These are phyloP conservation scores for Quercus alba DNA, from an alignment of 306 rosid genomes.

Conservation along the genomic window DNA sequence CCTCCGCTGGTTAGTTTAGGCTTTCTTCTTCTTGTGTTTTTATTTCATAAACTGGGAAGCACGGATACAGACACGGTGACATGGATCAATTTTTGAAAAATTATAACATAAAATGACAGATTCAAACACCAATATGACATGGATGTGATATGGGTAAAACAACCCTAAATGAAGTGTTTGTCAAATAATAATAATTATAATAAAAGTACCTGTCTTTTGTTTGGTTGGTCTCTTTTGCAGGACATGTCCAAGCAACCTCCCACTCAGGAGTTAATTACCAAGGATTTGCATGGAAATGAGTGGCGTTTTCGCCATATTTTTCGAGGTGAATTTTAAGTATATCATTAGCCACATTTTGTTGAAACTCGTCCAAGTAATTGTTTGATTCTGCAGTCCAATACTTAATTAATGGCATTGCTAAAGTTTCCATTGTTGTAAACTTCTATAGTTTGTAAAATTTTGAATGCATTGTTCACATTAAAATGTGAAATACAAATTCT, in stretches of 20 bases:
- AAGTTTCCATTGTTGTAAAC: not conserved
- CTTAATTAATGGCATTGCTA: not conserved
- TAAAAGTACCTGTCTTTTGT: too few species aligned
- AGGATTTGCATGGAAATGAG: conserved; percentile 49
- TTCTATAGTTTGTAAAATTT: not conserved
- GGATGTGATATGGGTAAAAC: too few species aligned
- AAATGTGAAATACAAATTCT: not conserved
- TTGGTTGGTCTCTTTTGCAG: conserved; percentile 19
- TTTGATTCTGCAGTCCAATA: not conserved
- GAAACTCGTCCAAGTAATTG: not conserved
- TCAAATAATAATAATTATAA: too few species aligned
- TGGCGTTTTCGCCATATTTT: conserved; percentile 68
- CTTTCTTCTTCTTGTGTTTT: not conserved
- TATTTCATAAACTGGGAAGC: too few species aligned
- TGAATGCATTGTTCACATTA: not conserved
- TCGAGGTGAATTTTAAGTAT: conserved; percentile 34
- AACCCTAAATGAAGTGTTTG: not conserved
- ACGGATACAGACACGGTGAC: too few species aligned
- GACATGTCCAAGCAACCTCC: conserved; percentile 68
- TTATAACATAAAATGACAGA: too few species aligned
- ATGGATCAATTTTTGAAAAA: too few species aligned
- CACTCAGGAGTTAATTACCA: conserved; percentile 50
- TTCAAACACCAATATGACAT: too few species aligned
- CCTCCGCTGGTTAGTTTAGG: conserved; percentile 42
- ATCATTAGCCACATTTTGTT: not conserved